Percentiles rank a stretch among this genome's conserved stretches.
Conservation (phyloP, 192 early-diverging fungal genomes). For the Podila epigama region DNA sequence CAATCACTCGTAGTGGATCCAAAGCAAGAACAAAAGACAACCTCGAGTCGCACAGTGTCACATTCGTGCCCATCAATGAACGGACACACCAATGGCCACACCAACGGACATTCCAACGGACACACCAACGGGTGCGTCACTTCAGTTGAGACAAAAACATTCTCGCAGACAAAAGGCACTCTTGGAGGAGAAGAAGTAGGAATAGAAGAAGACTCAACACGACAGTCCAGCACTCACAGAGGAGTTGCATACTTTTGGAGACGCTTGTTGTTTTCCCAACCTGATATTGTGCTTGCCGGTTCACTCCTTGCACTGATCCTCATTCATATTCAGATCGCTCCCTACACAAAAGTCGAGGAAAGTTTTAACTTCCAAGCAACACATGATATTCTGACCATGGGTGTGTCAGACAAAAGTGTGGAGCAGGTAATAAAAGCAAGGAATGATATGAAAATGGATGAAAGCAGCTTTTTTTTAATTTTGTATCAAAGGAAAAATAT, state of each 20-base stretch:
- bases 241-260: not conserved
- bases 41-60: not conserved
- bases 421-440: constrained; percentile 12
- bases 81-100: not conserved
- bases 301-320: constrained; percentile 15
- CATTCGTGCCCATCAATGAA: not conserved
- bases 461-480: not conserved
- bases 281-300: constrained; percentile 5
- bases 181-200: no score
- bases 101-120: not conserved
- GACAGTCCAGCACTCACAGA: not conserved
- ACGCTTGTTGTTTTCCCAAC: not conserved
- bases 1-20: not conserved
- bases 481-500: not conserved
- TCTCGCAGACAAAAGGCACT: no score
- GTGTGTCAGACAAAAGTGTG: constrained; percentile 33
- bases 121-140: no score
- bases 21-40: not conserved
- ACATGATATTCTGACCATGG: constrained; percentile 84
- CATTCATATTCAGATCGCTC: constrained; percentile 56
- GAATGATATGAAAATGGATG: not conserved
- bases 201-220: no score
- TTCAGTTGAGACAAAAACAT: no score
- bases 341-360: constrained; percentile 97
- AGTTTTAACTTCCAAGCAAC: constrained; percentile 94